Conservation (phyloP, 192 early-diverging fungal species). For the Spizellomyces sp. region DNA sequence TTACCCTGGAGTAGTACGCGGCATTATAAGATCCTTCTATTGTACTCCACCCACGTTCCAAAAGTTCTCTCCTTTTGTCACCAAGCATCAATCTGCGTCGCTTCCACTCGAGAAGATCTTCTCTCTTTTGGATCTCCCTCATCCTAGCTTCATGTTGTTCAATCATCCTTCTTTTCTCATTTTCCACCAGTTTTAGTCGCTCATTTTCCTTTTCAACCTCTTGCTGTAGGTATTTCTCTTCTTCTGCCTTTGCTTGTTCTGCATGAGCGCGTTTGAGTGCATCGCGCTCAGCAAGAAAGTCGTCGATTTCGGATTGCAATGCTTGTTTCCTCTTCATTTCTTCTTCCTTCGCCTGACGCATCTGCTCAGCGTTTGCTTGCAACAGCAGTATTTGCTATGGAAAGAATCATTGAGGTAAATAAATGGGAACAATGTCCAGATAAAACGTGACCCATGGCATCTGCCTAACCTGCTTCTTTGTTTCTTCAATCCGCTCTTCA, state of each 20-base stretch:
- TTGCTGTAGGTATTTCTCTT: not conserved
- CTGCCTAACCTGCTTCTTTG: no score
- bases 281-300: not conserved
- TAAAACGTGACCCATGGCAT: no score
- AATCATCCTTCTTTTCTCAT: conserved; percentile 6
- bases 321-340: not conserved
- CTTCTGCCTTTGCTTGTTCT: not conserved
- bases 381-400: no score
- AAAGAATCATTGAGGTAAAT: no score
- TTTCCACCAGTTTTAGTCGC: conserved; percentile 3
- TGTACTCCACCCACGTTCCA: not conserved
- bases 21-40: not conserved
- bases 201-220: not conserved
- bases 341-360: not conserved
- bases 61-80: not conserved
- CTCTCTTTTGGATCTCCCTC: conserved; percentile 2
- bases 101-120: conserved; percentile 10
- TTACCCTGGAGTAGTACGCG: no score
- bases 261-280: not conserved
- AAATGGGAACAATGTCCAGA: no score
- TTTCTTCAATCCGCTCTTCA: no score
- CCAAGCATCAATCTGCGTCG: conserved; percentile 3
- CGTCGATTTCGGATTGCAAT: conserved; percentile 10
- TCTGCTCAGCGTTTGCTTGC: no score
- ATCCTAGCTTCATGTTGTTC: conserved; percentile 9